Conservation (phyloP, 78 protist genomes). For the slime mould (Dictyostelium discoideum) region dicty_2.7 NC_007091.3:177501-178000, state of each 20-base stretch:
- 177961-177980: too few relatives aligned
- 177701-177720: constrained; percentile 19
- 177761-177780: not conserved
- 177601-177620: constrained; percentile 45
- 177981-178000: too few relatives aligned
- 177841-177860: not conserved
- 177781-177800: not conserved
- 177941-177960: constrained; percentile 4
- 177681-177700: constrained; percentile 20
- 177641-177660: constrained; percentile 38
- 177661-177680: constrained; percentile 28
- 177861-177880: not conserved
- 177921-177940: not conserved
- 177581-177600: constrained; percentile 5
- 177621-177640: constrained; percentile 19
- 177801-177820: not conserved
- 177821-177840: not conserved
- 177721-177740: constrained; percentile 16
- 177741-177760: constrained; percentile 53
- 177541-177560: not conserved
- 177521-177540: not conserved
- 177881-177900: not conserved
- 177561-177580: not conserved
- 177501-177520: not conserved
- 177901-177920: not conserved